Percentiles rank a stretch among this genome's conserved stretches.
phyloP scores from a whole-genome alignment of 768 basidiomycete species.

The Trametes villosa region DNA sequence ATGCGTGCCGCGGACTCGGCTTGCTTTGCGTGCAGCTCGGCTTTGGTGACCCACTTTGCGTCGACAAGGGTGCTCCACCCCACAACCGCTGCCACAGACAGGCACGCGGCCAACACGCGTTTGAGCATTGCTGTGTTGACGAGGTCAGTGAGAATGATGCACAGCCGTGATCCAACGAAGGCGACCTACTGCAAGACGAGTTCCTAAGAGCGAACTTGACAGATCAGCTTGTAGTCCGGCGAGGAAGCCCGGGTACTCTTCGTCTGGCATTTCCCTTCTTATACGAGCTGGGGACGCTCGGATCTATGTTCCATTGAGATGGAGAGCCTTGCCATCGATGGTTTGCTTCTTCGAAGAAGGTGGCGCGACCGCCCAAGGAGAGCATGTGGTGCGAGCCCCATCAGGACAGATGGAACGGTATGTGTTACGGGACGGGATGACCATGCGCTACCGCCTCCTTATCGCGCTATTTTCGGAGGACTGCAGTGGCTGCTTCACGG shows the following conservation, averaged over 20 bases:
- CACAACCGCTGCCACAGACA: not conserved
- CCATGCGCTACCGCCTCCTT: not conserved
- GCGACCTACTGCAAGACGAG: too few species aligned
- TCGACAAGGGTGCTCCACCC: not conserved
- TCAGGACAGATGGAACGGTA: not conserved
- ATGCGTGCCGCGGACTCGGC: slow-evolving; percentile 52
- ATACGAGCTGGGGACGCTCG: too few species aligned
- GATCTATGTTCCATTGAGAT: too few species aligned
- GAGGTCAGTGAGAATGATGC: not conserved
- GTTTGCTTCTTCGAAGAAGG: not conserved
- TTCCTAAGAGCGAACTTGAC: too few species aligned
- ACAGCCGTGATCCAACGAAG: too few species aligned
- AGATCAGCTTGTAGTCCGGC: too few species aligned
- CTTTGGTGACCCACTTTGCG: slow-evolving; percentile 35
- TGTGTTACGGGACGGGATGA: not conserved
- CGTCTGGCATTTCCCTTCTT: too few species aligned
- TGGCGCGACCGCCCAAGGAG: not conserved
- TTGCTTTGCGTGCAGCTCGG: slow-evolving; percentile 50
- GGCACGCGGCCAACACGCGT: slow-evolving; percentile 1
- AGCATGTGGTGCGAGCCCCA: not conserved
- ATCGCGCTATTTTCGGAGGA: not conserved
- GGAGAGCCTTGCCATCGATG: not conserved
- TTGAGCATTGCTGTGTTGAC: not conserved
- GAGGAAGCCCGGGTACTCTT: too few species aligned
- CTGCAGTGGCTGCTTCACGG: too few species aligned